These are phyloP conservation scores for Xylaria sp. DNA, from an alignment of 495 filamentous ascomycete species.

Conservation along the genomic window DNA sequence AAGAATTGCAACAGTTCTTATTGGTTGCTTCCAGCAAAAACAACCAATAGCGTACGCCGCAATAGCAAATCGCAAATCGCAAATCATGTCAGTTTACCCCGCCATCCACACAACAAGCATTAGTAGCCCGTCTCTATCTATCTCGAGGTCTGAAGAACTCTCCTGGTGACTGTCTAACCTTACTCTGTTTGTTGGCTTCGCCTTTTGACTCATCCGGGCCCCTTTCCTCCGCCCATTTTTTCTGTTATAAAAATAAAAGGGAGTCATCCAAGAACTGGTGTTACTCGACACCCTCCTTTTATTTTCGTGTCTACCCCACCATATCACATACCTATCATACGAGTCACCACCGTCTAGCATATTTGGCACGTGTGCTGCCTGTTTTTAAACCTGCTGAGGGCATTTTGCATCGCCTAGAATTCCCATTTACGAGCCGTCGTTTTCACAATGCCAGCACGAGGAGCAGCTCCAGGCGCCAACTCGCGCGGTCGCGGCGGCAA, in stretches of 20 bases:
- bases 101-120: constrained; percentile 25
- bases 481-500: constrained; percentile 85
- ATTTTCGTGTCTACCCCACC: background rate
- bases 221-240: background rate
- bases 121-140: constrained; percentile 11
- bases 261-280: background rate
- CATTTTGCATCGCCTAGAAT: constrained; percentile 13
- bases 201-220: background rate
- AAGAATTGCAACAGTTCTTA: background rate
- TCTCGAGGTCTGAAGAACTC: background rate
- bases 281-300: background rate
- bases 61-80: constrained; percentile 22
- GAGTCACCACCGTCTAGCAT: background rate
- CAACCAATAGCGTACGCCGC: constrained; percentile 16
- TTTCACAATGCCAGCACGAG: constrained; percentile 67
- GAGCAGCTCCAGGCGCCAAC: constrained; percentile 50
- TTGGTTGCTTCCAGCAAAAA: constrained; percentile 19
- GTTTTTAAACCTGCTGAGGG: constrained; percentile 22
- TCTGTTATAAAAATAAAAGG: background rate
- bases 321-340: background rate
- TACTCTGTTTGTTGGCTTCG: background rate
- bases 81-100: constrained; percentile 20
- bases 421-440: background rate
- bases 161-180: background rate
- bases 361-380: background rate